A percentile compares a stretch with the other conserved stretches of the same genome.
phyloP scores from a whole-genome alignment of 2,329 filamentous ascomycete genomes.

The Metarhizium brunneum region DNA sequence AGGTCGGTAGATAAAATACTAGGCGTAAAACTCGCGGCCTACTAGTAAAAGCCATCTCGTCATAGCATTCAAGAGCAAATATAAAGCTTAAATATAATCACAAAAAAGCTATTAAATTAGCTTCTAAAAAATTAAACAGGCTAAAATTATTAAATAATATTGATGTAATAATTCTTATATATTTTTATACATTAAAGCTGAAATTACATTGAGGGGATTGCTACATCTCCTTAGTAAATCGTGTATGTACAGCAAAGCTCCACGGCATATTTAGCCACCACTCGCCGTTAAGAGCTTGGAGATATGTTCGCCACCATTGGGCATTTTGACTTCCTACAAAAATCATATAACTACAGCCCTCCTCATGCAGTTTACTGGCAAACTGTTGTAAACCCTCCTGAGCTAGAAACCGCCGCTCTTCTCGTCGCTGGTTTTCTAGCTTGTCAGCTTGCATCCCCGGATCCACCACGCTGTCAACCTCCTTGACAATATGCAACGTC shows the following conservation, averaged over 20 bases:
- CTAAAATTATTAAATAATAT: too few relatives aligned
- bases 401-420: slow-evolving; percentile 11
- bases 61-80: too few relatives aligned
- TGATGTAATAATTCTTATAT: too few relatives aligned
- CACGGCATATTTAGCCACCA: slow-evolving; percentile 20
- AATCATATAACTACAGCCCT: slow-evolving; percentile 15
- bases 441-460: slow-evolving; percentile 17
- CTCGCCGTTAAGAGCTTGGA: slow-evolving; percentile 16
- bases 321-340: slow-evolving; percentile 17
- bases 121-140: too few relatives aligned
- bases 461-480: slow-evolving; percentile 16
- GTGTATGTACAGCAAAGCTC: slow-evolving; percentile 13
- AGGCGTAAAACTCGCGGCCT: too few relatives aligned
- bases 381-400: slow-evolving; percentile 14
- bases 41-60: too few relatives aligned
- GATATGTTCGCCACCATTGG: slow-evolving; percentile 16
- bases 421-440: slow-evolving; percentile 12
- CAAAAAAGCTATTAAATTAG: too few relatives aligned
- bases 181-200: too few relatives aligned
- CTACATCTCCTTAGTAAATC: slow-evolving; percentile 3
- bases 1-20: too few relatives aligned
- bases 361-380: slow-evolving; percentile 11
- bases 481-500: slow-evolving; percentile 17
- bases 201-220: not conserved
- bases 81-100: too few relatives aligned